Conservation (phyloP, 2,329 filamentous ascomycete genomes). For the Huntiella abstrusa region DNA sequence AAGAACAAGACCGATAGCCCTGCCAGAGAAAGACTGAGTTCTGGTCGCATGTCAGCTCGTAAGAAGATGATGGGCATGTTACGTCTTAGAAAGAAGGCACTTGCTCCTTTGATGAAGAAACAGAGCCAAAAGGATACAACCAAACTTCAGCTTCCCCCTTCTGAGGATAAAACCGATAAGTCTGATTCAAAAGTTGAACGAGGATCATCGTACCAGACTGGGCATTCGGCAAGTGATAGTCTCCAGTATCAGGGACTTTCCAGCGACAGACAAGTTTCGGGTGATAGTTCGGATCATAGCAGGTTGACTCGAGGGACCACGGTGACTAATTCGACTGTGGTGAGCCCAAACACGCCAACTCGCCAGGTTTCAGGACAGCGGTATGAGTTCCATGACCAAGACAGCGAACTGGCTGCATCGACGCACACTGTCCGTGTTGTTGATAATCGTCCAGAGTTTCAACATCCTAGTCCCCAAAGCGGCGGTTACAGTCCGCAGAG, state of each 20-base stretch:
- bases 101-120: slow-evolving; percentile 8
- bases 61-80: slow-evolving; percentile 4
- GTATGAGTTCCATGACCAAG: slow-evolving; percentile 7
- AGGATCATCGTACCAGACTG: not conserved
- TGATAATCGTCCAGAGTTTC: slow-evolving; percentile 6
- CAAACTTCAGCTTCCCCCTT: not conserved
- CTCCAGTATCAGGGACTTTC: not conserved
- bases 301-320: slow-evolving; percentile 4
- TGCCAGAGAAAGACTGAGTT: not conserved
- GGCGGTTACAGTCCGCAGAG: slow-evolving; percentile 3
- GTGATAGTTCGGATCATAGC: not conserved
- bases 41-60: not conserved
- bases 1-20: not conserved
- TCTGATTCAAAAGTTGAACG: not conserved
- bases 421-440: slow-evolving; percentile 10
- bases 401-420: slow-evolving; percentile 8
- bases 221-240: not conserved
- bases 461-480: slow-evolving; percentile 10
- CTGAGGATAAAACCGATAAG: not conserved
- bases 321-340: slow-evolving; percentile 2
- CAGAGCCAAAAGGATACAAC: not conserved
- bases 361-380: not conserved
- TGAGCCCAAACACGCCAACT: slow-evolving; percentile 3
- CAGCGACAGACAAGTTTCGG: slow-evolving; percentile 5
- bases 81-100: slow-evolving; percentile 7